Evolutionary conservation across 192 early-diverging fungal species (phyloP), one percentile per base, ranked within the genome.

Genomic region (Coemansia sp.): DNA sequence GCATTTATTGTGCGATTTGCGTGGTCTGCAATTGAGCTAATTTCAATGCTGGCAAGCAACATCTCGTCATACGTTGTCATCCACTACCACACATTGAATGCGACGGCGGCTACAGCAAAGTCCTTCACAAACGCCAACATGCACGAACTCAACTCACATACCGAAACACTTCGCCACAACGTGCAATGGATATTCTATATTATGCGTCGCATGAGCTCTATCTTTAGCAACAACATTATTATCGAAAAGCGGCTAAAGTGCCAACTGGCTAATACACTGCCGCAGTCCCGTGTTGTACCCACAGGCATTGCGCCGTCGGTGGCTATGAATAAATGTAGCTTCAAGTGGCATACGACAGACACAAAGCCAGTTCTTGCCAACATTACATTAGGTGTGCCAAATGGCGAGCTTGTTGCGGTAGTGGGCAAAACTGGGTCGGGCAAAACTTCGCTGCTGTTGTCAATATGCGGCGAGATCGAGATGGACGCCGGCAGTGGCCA

Each of bases 341-440:
- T 79, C 51, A 38, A 37, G n/a, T 73, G 76, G 76, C 49, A 37
- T 2, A 64, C 52, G 43, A n/a, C 17, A 0, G 35, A 22, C 3
- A 56, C 55, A 10, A 35, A 57, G 11, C 59, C 50, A 10, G 54
- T 53, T 14, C 60, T 59, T 72, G 2, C 66, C 4, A 57, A 61
- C 38, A 70, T 90, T 50, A 76, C 81, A 62, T 24, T 89, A 21
- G 65, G 59, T 41, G 59, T 87, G 69, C 49, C 69, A 65, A 62
- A 70, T 38, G 80, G 89, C 49, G 56, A 84, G 19, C 83, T 97
- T 15, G 88, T 91, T 0, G 92, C 90, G 0, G 71, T 97, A 21
- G 88, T 93, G 11, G 95, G 95, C 12, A 77, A 86, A 2, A 93
- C 93, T 7, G 95, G 92, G 3, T 79, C 85, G 2, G 93, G 93